These are phyloP conservation scores for Diaporthe vexans DNA, from an alignment of 2,329 filamentous ascomycete genomes.

Conservation along the genomic window DNA sequence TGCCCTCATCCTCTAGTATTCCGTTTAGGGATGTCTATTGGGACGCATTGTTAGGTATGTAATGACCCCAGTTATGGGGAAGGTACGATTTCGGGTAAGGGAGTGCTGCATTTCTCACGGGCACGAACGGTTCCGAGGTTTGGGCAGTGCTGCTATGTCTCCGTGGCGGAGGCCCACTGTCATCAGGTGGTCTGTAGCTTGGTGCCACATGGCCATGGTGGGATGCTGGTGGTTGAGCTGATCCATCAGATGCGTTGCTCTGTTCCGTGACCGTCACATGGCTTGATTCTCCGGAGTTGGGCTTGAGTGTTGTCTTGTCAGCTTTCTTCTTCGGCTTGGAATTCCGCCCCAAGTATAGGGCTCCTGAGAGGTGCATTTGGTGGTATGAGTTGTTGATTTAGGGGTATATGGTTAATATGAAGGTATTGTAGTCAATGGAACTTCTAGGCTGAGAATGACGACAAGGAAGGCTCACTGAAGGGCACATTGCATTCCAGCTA, in stretches of 20 bases:
- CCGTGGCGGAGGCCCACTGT: not conserved
- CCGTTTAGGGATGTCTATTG: not conserved
- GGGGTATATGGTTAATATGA: not conserved
- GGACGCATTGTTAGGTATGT: not conserved
- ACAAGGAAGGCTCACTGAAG: not conserved
- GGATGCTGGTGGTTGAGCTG: not conserved
- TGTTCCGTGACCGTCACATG: not conserved
- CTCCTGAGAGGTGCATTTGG: slow-evolving; percentile 31
- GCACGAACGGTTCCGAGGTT: not conserved
- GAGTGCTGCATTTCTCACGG: not conserved
- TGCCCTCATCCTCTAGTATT: slow-evolving; percentile 1
- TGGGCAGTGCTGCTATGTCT: slow-evolving; percentile 3
- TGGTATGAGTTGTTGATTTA: not conserved
- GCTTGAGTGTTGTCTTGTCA: not conserved
- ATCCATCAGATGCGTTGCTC: not conserved
- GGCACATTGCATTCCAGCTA: not conserved
- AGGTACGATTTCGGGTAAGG: not conserved
- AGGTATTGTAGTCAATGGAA: not conserved
- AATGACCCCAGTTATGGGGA: accelerated
- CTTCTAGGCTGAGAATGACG: not conserved
- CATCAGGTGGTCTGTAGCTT: not conserved
- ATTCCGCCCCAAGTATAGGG: not conserved
- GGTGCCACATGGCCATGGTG: not conserved
- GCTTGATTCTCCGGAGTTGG: not conserved
- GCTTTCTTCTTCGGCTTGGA: not conserved